Evolutionary conservation across 345 rosid genomes (phyloP), one percentile per base, ranked within the genome.

Genomic region (Aquilaria malaccensis): DNA sequence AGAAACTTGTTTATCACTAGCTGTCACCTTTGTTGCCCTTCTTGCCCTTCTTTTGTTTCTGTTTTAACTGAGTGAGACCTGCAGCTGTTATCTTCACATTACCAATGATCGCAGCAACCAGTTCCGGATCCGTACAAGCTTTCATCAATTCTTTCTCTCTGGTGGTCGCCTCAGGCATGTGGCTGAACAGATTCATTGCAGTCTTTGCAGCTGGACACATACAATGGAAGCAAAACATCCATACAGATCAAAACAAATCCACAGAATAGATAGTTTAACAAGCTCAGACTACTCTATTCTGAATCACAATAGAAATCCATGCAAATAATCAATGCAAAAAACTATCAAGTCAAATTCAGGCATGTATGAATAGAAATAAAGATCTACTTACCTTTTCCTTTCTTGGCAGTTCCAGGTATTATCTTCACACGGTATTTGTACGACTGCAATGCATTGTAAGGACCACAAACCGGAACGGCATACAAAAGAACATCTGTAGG

Each of bases 81-180:
- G 96, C 95, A 13, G 99, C 84, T 10, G 93, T 81, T 55, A 95
- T 77, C 91, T 88, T 91, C 60, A 79, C 95, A 67, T 86, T 95
- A 63, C 97, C 95, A 1, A 95, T 72, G 30, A 91, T 86, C n/a
- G 96, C 87, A 15, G 97, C 96, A 10, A 91, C 85, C 60, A 91
- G 83, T 85, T 95, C 95, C 0, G 97, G 89, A 63, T 91, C 99
- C 0, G 95, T 83, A 67, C 96, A 95, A 2, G 93, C 97, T 69
- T 95, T 95, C 93, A 88, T 91, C 77, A 95, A 77, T 73, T 90
- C 97, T 77, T 88, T 91, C 85, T 95, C 97, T 62, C 97, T 86
- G 11, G 41, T 74, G 14, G 86, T 73, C 33, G 96, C 89, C 51
- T 95, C 99, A 0, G 80, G 58, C 87, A 81, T 85, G 71, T 95